Percentiles rank a stretch among this genome's conserved stretches.
Conservation (phyloP, 805 yeast species). For the Starmerella bombicola region DNA sequence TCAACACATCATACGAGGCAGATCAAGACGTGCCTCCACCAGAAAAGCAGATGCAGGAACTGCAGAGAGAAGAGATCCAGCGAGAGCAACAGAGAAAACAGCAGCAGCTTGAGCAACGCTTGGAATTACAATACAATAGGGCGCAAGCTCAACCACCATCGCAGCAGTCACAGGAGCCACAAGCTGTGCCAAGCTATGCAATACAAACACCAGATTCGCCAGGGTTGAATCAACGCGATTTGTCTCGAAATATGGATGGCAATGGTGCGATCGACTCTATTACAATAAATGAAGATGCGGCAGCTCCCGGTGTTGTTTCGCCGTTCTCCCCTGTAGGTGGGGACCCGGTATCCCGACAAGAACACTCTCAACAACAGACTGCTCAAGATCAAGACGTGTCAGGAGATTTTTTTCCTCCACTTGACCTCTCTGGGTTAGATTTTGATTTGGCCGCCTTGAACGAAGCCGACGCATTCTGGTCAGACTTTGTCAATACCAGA, state of each 20-base stretch:
- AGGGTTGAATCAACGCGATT: background rate
- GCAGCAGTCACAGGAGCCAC: conserved; percentile 5
- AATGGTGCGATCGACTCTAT: background rate
- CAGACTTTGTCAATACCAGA: conserved; percentile 3
- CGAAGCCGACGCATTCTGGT: conserved; percentile 11
- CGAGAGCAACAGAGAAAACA: conserved; percentile 3
- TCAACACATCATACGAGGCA: background rate
- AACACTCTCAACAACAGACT: too few species aligned
- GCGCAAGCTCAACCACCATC: background rate
- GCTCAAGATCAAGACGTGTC: conserved; percentile 20
- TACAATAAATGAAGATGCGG: background rate
- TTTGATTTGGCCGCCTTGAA: conserved; percentile 6
- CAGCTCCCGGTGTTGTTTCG: background rate
- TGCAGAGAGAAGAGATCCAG: conserved; percentile 1
- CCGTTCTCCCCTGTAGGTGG: background rate
- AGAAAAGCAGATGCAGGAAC: conserved; percentile 2
- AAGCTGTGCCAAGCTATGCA: background rate
- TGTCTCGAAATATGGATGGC: background rate
- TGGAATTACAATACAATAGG: conserved; percentile 4
- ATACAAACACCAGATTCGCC: background rate
- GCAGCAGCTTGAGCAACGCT: conserved; percentile 2
- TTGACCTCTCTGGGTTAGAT: background rate
- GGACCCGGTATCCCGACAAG: too few species aligned
- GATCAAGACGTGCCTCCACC: background rate
- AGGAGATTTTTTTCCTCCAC: background rate